A percentile compares a stretch with the other conserved stretches of the same genome.
Evolutionary conservation across 768 basidiomycete genomes (phyloP).

Genomic region (Lactarius pseudohatsudake): DNA sequence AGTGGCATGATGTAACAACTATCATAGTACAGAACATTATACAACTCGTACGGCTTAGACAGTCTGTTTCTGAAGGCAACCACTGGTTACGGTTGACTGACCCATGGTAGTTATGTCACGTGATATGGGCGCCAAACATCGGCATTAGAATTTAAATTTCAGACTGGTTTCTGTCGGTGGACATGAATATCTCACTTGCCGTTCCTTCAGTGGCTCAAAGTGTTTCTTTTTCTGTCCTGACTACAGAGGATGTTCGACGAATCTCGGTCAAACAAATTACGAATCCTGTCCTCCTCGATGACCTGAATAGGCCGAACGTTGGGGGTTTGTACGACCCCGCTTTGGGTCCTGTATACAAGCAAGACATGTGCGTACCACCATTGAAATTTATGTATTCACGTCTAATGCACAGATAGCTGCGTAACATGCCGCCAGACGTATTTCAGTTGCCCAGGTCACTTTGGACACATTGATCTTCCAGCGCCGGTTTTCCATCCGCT

Average conservation of each 20-base stretch:
- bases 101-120: not conserved
- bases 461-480: constrained; percentile 95
- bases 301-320: constrained; percentile 85
- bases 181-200: constrained; percentile 90
- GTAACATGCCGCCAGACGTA: constrained; percentile 90
- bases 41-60: not conserved
- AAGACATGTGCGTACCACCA: constrained; percentile 75
- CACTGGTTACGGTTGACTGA: too few relatives aligned
- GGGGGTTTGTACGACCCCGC: constrained; percentile 96
- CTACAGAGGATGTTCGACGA: constrained; percentile 80
- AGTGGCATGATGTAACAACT: constrained; percentile 21
- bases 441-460: constrained; percentile 96
- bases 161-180: not conserved
- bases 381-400: constrained; percentile 7
- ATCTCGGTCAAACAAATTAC: constrained; percentile 98
- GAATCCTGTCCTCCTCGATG: constrained; percentile 91
- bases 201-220: constrained; percentile 82
- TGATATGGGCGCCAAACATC: not conserved
- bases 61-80: too few relatives aligned
- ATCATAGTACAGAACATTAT: not conserved
- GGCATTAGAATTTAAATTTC: not conserved
- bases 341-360: constrained; percentile 83
- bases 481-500: constrained; percentile 95
- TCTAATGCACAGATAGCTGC: constrained; percentile 56
- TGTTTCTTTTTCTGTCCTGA: constrained; percentile 91